Percentiles rank a stretch among this genome's conserved stretches.
These are phyloP conservation scores for Suillus variegatus DNA, from an alignment of 768 basidiomycete species.

Conservation along the genomic window DNA sequence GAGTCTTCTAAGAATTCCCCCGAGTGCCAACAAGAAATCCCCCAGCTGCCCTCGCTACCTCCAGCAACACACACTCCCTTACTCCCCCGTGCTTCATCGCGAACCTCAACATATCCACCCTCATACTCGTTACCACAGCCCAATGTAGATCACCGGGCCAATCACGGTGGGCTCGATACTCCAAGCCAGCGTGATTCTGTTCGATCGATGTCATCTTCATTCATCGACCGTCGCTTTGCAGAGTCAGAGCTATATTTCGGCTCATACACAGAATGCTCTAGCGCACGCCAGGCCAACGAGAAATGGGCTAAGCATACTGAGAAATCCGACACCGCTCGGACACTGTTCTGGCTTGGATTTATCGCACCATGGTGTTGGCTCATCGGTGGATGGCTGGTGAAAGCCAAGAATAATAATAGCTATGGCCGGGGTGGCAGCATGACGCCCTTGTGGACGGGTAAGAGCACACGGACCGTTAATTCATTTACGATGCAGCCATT, in stretches of 20 bases:
- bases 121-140: conserved; percentile 22
- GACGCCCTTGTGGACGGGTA: conserved; percentile 34
- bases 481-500: conserved; percentile 43
- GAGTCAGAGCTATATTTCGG: conserved; percentile 40
- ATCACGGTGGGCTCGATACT: conserved; percentile 17
- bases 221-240: conserved; percentile 53
- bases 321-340: conserved; percentile 41
- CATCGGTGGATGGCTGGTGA: conserved; percentile 73
- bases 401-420: conserved; percentile 31
- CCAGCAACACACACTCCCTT: conserved; percentile 14
- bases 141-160: conserved; percentile 20
- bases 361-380: conserved; percentile 75
- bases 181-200: conserved; percentile 29
- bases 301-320: conserved; percentile 16
- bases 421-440: conserved; percentile 43
- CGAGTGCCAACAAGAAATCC: conserved; percentile 2
- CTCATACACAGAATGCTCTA: conserved; percentile 33
- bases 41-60: conserved; percentile 1
- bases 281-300: conserved; percentile 21
- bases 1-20: conserved; percentile 10
- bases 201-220: conserved; percentile 48
- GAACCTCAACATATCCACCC: conserved; percentile 25
- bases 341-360: conserved; percentile 79
- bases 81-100: conserved; percentile 20
- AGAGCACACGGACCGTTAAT: conserved; percentile 42